phyloP scores from a whole-genome alignment of 768 basidiomycete species.

The Tylopilus felleus region DNA sequence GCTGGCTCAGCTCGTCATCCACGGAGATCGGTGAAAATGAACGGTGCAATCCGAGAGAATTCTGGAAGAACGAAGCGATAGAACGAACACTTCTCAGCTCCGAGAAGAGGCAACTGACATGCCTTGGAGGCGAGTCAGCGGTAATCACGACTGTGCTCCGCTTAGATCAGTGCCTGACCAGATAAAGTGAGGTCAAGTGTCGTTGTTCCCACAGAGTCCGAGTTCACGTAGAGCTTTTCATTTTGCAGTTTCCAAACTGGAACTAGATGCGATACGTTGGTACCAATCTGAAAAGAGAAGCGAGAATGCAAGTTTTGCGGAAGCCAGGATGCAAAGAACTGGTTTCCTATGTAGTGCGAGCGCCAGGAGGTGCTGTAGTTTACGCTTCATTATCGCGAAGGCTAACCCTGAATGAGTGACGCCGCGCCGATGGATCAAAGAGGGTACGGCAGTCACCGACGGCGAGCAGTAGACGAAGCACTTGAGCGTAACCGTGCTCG shows the following conservation, averaged over 20 bases:
- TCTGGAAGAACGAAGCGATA: conserved; percentile 24
- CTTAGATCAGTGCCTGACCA: conserved; percentile 28
- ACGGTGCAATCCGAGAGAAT: conserved; percentile 20
- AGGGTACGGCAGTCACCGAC: conserved; percentile 23
- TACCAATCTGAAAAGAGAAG: conserved; percentile 6
- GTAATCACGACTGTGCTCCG: conserved; percentile 24
- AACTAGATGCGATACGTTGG: conserved; percentile 16
- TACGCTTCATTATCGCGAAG: conserved; percentile 8
- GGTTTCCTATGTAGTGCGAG: not conserved
- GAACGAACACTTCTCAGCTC: conserved; percentile 6
- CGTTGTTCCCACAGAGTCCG: conserved; percentile 18
- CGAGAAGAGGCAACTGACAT: conserved; percentile 21
- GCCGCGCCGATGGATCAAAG: conserved; percentile 4
- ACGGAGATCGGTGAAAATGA: conserved; percentile 24
- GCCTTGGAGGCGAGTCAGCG: conserved; percentile 24
- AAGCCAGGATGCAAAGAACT: not conserved
- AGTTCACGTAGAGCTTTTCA: conserved; percentile 23
- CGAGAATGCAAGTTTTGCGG: conserved; percentile 2
- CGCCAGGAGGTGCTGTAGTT: not conserved
- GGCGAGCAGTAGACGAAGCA: conserved; percentile 22
- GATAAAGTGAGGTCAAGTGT: conserved; percentile 23
- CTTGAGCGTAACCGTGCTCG: conserved; percentile 24
- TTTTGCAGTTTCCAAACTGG: conserved; percentile 18
- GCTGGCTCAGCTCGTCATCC: conserved; percentile 15
- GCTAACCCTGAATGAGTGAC: conserved; percentile 21